Evolutionary conservation across 257 asterid species (phyloP).

Genomic region (Leptodermis oblonga): DNA sequence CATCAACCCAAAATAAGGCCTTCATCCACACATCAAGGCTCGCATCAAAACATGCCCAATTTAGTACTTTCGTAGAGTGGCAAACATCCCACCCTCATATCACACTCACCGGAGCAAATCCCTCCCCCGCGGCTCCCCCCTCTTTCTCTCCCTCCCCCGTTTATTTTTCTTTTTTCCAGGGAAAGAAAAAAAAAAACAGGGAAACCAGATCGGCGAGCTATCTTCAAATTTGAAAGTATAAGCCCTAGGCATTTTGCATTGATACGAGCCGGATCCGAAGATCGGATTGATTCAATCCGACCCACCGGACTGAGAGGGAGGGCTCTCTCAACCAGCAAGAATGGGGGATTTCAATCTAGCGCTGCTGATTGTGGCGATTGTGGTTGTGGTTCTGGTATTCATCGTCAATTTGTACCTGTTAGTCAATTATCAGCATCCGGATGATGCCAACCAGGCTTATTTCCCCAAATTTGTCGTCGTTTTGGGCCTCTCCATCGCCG

Average conservation of each 20-base stretch:
- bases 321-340: constrained; percentile 22
- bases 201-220: constrained; percentile 5
- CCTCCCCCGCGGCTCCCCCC: background rate
- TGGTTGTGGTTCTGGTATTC: constrained; percentile 79
- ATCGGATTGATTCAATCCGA: constrained; percentile 30
- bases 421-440: constrained; percentile 93
- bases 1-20: background rate
- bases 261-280: constrained; percentile 4
- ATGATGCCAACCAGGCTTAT: constrained; percentile 94
- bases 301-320: constrained; percentile 16
- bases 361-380: constrained; percentile 78
- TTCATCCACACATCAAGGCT: background rate
- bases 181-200: background rate
- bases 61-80: background rate
- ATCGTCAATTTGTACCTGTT: constrained; percentile 81
- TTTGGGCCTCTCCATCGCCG: constrained; percentile 89
- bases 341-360: constrained; percentile 99
- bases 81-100: constrained; percentile 6
- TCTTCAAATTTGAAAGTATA: constrained; percentile 1
- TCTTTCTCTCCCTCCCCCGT: background rate
- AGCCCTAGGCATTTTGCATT: constrained; percentile 15
- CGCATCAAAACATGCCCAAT: constrained; percentile 8
- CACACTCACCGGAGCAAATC: constrained; percentile 15
- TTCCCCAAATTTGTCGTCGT: constrained; percentile 96
- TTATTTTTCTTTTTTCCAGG: background rate